Evolutionary conservation across 2,329 filamentous ascomycete genomes (phyloP), one percentile per base, ranked within the genome.

Genomic region (Ilyonectria mors-panacis): DNA sequence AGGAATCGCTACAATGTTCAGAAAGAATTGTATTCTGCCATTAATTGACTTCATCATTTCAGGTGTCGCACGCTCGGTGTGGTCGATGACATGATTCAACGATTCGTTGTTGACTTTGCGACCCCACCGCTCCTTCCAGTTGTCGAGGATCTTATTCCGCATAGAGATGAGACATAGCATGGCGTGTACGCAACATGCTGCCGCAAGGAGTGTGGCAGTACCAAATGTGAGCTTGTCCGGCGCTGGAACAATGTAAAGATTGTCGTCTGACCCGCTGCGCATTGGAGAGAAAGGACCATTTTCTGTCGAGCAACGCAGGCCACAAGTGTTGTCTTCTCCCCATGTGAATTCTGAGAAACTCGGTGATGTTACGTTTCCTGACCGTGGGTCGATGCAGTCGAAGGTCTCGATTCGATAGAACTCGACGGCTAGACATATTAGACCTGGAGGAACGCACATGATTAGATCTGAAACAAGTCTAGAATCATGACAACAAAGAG

Each of bases 121-220:
- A 1, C 66, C 67, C 33, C 83, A 84, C 1, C 80, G 78, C 45
- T 77, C 81, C 68, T 83, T 87, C 87, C 88, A 90, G 65, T 91
- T 91, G 56, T 91, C 85, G 2, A 91, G 77, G 5, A 92, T 91
- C 72, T 89, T 91, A 68, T 88, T 87, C 86, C 87, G 89, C 78
- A 89, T 91, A 1, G 86, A 89, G 0, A 88, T 81, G 9, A 92
- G 78, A 9, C 88, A 89, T 0, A 92, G 78, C 10, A 92, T 85
- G 1, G 89, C 88, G 0, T 90, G 89, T 3, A 93, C 86, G 65
- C 89, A 92, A 66, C 89, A 91, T 2, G 87, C 91, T 2, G 89
- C 89, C 0, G 88, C 85, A 1, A 92, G 80, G 2, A 92, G 83
- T 9, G 87, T 91, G 0, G 83, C 88, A 0, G 88, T 85, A 53